A percentile compares a stretch with the other conserved stretches of the same genome.
Evolutionary conservation across 108 stramenopile genomes (phyloP).

Genomic region (Nitzschia sp.): DNA sequence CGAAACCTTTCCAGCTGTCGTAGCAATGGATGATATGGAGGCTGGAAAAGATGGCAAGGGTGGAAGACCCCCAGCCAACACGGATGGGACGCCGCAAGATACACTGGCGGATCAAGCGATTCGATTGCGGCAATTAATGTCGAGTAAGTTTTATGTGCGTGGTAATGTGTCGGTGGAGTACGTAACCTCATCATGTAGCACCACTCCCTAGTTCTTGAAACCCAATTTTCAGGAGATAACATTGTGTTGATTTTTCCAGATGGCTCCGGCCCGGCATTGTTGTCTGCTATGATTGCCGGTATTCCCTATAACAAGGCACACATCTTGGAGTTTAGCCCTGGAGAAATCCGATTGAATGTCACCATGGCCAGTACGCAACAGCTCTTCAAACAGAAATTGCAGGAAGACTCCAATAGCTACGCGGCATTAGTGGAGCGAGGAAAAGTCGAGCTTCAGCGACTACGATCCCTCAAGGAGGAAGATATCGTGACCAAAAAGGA

Average conservation of each 20-base stretch:
- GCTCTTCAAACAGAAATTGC: constrained; percentile 24
- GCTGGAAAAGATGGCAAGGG: constrained; percentile 58
- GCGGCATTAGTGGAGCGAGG: constrained; percentile 23
- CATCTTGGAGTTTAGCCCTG: constrained; percentile 62
- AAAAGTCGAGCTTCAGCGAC: constrained; percentile 17
- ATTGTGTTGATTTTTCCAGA: constrained; percentile 77
- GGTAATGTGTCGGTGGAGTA: not conserved
- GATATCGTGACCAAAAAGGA: constrained; percentile 41
- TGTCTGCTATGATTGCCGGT: constrained; percentile 79
- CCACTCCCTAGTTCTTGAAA: constrained; percentile 54
- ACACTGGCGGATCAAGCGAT: constrained; percentile 72
- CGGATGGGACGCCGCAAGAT: constrained; percentile 84
- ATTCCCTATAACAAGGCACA: constrained; percentile 71
- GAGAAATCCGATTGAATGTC: constrained; percentile 67
- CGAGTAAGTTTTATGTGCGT: constrained; percentile 19
- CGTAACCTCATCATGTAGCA: not conserved
- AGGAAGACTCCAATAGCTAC: constrained; percentile 21
- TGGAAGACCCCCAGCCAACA: constrained; percentile 70
- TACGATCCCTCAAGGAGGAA: constrained; percentile 12
- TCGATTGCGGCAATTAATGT: constrained; percentile 69
- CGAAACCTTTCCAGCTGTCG: constrained; percentile 59
- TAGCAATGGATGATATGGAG: constrained; percentile 73
- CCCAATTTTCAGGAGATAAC: constrained; percentile 75
- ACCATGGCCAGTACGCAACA: constrained; percentile 23
- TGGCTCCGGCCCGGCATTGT: constrained; percentile 74